These are phyloP conservation scores for Candida michaelii DNA, from an alignment of 805 yeast genomes.

Conservation along the genomic window DNA sequence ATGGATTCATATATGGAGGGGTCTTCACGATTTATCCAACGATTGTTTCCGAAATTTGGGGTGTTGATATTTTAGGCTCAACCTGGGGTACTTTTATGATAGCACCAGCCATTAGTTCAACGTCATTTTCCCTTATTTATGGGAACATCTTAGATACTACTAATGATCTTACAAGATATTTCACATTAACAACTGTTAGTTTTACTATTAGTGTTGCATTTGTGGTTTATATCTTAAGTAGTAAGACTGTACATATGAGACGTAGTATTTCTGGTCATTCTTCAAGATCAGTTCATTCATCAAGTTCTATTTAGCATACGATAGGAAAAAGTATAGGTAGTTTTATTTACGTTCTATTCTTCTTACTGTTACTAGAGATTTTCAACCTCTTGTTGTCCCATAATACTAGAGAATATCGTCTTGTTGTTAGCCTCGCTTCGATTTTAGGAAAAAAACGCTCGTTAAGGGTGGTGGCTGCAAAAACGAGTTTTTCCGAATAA, in stretches of 20 bases:
- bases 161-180: slow-evolving; percentile 27
- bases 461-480: too few species aligned
- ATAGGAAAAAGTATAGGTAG: too few species aligned
- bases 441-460: too few species aligned
- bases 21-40: slow-evolving; percentile 86
- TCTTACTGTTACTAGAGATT: too few species aligned
- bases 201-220: slow-evolving; percentile 25
- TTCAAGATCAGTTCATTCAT: too few species aligned
- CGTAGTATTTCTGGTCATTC: too few species aligned
- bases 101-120: slow-evolving; percentile 84
- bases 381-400: too few species aligned
- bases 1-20: slow-evolving; percentile 80
- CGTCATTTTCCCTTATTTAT: slow-evolving; percentile 65
- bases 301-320: too few species aligned
- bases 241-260: background rate
- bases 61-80: slow-evolving; percentile 83
- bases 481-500: too few species aligned
- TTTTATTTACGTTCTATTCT: too few species aligned
- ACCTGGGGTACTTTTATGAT: slow-evolving; percentile 89
- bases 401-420: too few species aligned
- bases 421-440: too few species aligned
- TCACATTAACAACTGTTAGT: slow-evolving; percentile 25
- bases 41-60: slow-evolving; percentile 81
- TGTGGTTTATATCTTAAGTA: slow-evolving; percentile 4
- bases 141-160: slow-evolving; percentile 58